These are phyloP conservation scores for Agaricus blazei DNA, from an alignment of 768 basidiomycete species.

Conservation along the genomic window DNA sequence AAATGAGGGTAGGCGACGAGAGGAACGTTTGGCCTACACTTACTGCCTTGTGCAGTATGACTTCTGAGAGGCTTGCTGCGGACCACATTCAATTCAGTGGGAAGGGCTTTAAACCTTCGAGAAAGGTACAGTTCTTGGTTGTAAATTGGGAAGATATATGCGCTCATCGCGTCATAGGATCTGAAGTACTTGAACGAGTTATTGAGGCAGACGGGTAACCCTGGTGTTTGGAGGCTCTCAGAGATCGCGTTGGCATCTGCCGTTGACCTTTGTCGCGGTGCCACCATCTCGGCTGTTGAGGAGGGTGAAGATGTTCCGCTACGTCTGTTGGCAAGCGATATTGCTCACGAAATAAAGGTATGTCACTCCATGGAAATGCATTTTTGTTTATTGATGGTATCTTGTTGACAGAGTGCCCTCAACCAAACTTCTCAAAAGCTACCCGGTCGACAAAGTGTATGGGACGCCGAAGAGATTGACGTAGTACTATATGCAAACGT, in stretches of 20 bases:
- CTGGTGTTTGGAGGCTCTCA: slow-evolving; percentile 43
- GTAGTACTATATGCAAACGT: slow-evolving; percentile 73
- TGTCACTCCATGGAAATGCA: neutral
- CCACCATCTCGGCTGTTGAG: slow-evolving; percentile 36
- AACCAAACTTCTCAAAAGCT: slow-evolving; percentile 1
- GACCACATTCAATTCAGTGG: slow-evolving; percentile 24
- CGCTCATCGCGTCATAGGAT: slow-evolving; percentile 28
- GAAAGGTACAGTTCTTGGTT: slow-evolving; percentile 27
- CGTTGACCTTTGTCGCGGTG: slow-evolving; percentile 75
- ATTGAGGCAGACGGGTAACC: slow-evolving; percentile 47
- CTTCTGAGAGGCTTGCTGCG: slow-evolving; percentile 63
- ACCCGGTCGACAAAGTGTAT: slow-evolving; percentile 25
- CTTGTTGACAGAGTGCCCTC: slow-evolving; percentile 17
- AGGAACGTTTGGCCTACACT: slow-evolving; percentile 76
- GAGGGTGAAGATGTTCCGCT: slow-evolving; percentile 57
- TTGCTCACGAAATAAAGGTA: slow-evolving; percentile 81
- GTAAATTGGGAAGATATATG: neutral
- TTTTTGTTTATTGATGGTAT: neutral
- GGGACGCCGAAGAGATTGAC: slow-evolving; percentile 74
- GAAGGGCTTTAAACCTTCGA: slow-evolving; percentile 24
- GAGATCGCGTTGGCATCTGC: slow-evolving; percentile 70
- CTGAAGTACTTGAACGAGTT: slow-evolving; percentile 60
- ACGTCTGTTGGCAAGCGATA: slow-evolving; percentile 60
- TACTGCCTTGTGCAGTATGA: slow-evolving; percentile 66
- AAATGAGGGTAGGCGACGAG: slow-evolving; percentile 39